phyloP scores from a whole-genome alignment of 2,329 filamentous ascomycete species.

The Trichoderma breve region DNA sequence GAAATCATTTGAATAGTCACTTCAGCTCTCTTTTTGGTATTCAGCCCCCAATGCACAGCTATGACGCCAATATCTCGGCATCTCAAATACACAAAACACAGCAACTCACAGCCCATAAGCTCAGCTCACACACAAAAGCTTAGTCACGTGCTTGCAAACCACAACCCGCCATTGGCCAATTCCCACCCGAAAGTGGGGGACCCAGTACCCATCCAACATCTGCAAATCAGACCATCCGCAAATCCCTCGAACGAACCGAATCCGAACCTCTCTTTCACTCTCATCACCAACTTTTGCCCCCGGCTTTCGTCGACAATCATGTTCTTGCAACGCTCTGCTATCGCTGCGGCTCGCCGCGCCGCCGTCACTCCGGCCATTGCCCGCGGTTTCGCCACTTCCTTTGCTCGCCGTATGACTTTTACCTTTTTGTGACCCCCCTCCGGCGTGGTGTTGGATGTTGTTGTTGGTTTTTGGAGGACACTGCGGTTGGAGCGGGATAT shows the following conservation, averaged over 20 bases:
- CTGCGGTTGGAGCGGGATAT: neutral
- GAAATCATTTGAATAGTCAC: neutral
- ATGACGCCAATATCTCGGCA: neutral
- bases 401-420: constrained; percentile 50
- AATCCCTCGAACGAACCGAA: constrained; percentile 43
- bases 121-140: neutral
- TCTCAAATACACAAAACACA: neutral
- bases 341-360: constrained; percentile 58
- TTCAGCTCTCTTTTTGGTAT: neutral
- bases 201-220: constrained; percentile 31
- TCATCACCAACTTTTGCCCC: neutral
- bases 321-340: constrained; percentile 64
- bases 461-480: neutral
- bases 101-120: neutral
- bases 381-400: constrained; percentile 60
- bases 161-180: constrained; percentile 37
- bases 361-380: constrained; percentile 53
- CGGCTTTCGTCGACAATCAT: constrained; percentile 36
- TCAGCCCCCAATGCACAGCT: neutral
- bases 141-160: constrained; percentile 35
- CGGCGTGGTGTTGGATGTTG: neutral
- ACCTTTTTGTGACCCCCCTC: constrained; percentile 24
- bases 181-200: constrained; percentile 31
- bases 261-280: constrained; percentile 7
- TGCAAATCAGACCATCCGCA: constrained; percentile 45